phyloP scores from a whole-genome alignment of 2,329 filamentous ascomycete species.

The Rutstroemia sydowiana region DNA sequence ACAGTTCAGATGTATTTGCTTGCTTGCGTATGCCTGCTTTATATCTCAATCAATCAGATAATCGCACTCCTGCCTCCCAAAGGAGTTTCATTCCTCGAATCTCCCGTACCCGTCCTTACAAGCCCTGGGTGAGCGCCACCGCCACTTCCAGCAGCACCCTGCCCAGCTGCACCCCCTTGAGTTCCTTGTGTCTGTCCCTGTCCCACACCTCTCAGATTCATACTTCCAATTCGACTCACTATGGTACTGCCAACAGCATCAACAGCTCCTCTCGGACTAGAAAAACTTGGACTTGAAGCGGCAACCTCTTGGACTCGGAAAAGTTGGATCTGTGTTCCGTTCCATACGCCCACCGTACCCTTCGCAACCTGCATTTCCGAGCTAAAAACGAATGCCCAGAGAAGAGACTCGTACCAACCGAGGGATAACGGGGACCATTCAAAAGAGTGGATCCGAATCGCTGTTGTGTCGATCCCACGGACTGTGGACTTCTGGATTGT shows the following conservation, averaged over 20 bases:
- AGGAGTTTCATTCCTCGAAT: constrained; percentile 3
- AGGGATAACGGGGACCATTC: constrained; percentile 87
- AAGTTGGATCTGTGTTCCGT: constrained; percentile 77
- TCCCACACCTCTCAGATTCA: constrained; percentile 35
- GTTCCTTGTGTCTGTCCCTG: constrained; percentile 4
- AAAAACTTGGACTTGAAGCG: constrained; percentile 69
- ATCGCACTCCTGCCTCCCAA: constrained; percentile 12
- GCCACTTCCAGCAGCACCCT: not conserved
- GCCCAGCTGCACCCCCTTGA: not conserved
- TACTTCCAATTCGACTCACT: constrained; percentile 76
- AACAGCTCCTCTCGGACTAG: constrained; percentile 81
- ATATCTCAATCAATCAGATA: constrained; percentile 1
- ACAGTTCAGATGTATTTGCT: too few species aligned
- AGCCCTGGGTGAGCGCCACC: not conserved
- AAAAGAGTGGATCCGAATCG: constrained; percentile 77
- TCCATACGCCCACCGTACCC: constrained; percentile 90
- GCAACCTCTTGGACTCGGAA: constrained; percentile 86
- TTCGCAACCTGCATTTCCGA: constrained; percentile 82
- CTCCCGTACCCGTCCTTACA: constrained; percentile 9
- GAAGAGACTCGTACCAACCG: constrained; percentile 90
- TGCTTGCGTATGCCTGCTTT: not conserved
- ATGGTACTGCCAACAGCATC: constrained; percentile 90
- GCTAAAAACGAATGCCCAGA: constrained; percentile 91
- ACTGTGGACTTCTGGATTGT: constrained; percentile 56
- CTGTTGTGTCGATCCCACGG: constrained; percentile 65